Evolutionary conservation across 768 basidiomycete species (phyloP).

Genomic region (Tulasnella sp.): DNA sequence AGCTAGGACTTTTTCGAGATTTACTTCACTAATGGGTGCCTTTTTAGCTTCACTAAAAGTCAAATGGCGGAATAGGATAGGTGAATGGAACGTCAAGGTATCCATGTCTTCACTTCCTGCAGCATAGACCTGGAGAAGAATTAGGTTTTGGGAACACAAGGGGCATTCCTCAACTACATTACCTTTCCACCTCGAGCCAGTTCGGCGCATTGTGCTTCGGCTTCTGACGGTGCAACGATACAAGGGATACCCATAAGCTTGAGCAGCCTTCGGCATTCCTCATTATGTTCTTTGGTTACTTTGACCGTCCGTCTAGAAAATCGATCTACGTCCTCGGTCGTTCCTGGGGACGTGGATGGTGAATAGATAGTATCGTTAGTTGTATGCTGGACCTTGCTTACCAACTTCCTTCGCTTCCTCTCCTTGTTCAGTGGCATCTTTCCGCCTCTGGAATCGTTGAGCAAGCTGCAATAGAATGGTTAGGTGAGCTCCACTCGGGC

Average conservation of each 20-base stretch:
- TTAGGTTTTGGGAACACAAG: neutral
- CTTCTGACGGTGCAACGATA: slow-evolving; percentile 91
- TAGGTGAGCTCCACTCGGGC: slow-evolving; percentile 2
- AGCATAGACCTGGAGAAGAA: slow-evolving; percentile 63
- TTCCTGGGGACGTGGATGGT: slow-evolving; percentile 33
- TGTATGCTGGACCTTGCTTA: slow-evolving; percentile 19
- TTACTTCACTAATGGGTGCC: slow-evolving; percentile 87
- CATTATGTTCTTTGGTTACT: slow-evolving; percentile 92
- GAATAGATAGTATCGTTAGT: neutral
- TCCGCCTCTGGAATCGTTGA: slow-evolving; percentile 82
- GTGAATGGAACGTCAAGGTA: slow-evolving; percentile 88
- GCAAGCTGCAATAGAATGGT: slow-evolving; percentile 47
- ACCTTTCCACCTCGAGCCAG: slow-evolving; percentile 93
- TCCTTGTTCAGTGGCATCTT: slow-evolving; percentile 87
- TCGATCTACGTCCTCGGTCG: slow-evolving; percentile 82
- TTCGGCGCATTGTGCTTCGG: slow-evolving; percentile 97
- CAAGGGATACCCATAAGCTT: slow-evolving; percentile 95
- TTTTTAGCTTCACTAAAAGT: slow-evolving; percentile 98
- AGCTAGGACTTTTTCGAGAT: slow-evolving; percentile 65
- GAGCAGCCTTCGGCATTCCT: slow-evolving; percentile 79
- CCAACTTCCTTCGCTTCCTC: slow-evolving; percentile 95
- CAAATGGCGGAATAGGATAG: slow-evolving; percentile 85
- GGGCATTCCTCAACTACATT: slow-evolving; percentile 1
- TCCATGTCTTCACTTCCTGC: slow-evolving; percentile 99
- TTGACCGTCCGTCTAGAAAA: slow-evolving; percentile 84